Evolutionary conservation across 305 asterid genomes (phyloP), one percentile per base, ranked within the genome.

Genomic region (Ajuga reptans): DNA sequence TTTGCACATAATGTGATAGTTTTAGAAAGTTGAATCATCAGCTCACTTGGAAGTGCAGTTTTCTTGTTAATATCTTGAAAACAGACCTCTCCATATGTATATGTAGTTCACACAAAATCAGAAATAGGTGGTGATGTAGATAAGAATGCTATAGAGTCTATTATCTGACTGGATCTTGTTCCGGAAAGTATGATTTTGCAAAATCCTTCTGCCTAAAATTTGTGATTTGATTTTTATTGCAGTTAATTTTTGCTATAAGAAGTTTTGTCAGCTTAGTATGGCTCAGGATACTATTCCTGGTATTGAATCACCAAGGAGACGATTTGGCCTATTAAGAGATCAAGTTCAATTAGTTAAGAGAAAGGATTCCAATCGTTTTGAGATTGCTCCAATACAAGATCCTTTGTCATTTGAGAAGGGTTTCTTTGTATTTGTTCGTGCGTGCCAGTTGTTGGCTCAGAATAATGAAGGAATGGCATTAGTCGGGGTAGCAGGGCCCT

Each of bases 401-500:
- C 75, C 83, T 58, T 78, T 93, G 64, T 90, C 97, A 41, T 90
- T 93, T 76, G 99, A 93, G 85, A 93, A 93, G 77, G 99, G 99
- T 29, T 93, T 90, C 82, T 90, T 93, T 72, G 83, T 82, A 37
- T 86, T 87, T 43, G 86, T 90, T 67, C 94, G 97, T 45, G 96
- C 99, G 5, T 90, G 96, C 82, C 97, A 93, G 73, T 82, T 93
- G 77, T 77, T 93, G 82, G 89, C 91, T 77, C 99, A 93, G 79
- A 87, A 89, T 76, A 93, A 93, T 75, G 92, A 90, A 46, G 96
- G 99, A 51, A 86, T 93, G 58, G 74, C 80, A 42, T 78, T 93
- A 34, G 92, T 93, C 41, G 99, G 99, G 49, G 92, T 90, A 47
- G 97, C 99, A 9, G 97, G 99, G 18, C 99, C 99, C 43, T 93